These are phyloP conservation scores for Meira miltonrushii DNA, from an alignment of 1,284 basidiomycete genomes.

Conservation along the genomic window DNA sequence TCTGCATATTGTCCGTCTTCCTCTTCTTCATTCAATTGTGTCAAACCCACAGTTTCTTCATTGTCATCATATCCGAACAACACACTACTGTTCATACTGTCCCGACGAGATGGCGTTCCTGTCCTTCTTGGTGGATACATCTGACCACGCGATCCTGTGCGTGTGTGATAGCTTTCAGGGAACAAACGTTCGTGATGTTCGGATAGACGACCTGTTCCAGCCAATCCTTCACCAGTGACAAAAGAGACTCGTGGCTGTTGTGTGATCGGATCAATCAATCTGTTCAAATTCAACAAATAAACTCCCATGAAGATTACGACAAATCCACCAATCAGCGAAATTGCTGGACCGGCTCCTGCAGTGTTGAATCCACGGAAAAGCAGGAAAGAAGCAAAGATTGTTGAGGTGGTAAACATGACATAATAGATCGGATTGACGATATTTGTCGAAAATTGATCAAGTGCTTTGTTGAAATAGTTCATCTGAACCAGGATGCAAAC, in stretches of 20 bases:
- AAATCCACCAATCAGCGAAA: conserved; percentile 49
- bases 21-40: conserved; percentile 38
- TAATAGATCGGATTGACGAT: conserved; percentile 99
- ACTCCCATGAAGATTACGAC: conserved; percentile 51
- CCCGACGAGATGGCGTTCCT: conserved; percentile 24
- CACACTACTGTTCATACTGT: conserved; percentile 19
- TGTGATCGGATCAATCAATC: conserved; percentile 38
- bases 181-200: conserved; percentile 40
- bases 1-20: conserved; percentile 5
- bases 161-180: conserved; percentile 16
- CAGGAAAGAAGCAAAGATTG: conserved; percentile 84
- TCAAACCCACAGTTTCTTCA: conserved; percentile 37
- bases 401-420: conserved; percentile 94
- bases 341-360: conserved; percentile 62
- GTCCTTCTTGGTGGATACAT: conserved; percentile 14
- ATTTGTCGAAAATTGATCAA: conserved; percentile 95
- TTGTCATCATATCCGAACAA: conserved; percentile 43
- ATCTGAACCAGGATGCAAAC: conserved; percentile 89
- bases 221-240: conserved; percentile 43
- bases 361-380: conserved; percentile 97
- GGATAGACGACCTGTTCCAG: conserved; percentile 24
- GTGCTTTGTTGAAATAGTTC: conserved; percentile 99
- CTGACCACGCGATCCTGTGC: conserved; percentile 3
- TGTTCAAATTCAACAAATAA: conserved; percentile 50
- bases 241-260: conserved; percentile 45